phyloP scores from a whole-genome alignment of 495 filamentous ascomycete genomes.

The Lentithecium fluviatile region DNA sequence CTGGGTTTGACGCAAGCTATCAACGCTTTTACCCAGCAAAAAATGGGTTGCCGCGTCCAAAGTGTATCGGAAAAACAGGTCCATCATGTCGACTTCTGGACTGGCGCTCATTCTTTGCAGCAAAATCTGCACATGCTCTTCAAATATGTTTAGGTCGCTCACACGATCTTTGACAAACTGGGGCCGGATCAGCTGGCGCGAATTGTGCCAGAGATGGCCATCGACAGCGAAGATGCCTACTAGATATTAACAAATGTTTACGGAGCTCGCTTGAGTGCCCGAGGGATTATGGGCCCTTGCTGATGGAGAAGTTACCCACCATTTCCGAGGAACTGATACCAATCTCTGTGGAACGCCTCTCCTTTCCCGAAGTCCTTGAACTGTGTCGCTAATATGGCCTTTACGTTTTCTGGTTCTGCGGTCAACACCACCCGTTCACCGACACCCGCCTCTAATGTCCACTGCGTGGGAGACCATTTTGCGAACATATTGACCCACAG shows the following conservation, averaged over 20 bases:
- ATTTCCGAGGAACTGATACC: constrained; percentile 57
- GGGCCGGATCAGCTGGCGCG: constrained; percentile 54
- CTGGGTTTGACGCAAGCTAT: constrained; percentile 53
- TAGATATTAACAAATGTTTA: neutral
- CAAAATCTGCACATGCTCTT: constrained; percentile 49
- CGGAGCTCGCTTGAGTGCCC: neutral
- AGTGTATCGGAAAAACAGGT: constrained; percentile 54
- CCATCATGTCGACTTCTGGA: constrained; percentile 52
- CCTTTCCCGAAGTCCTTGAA: constrained; percentile 59
- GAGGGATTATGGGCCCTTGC: neutral
- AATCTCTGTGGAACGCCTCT: constrained; percentile 50
- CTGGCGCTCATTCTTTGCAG: constrained; percentile 45
- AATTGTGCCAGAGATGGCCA: constrained; percentile 54
- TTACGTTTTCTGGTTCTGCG: constrained; percentile 57
- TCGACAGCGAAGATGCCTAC: constrained; percentile 57
- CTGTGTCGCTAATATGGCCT: constrained; percentile 56
- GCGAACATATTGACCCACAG: constrained; percentile 58
- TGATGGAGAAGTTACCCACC: constrained; percentile 31
- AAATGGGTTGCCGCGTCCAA: constrained; percentile 62
- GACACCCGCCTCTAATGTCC: constrained; percentile 58
- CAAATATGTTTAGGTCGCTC: constrained; percentile 53
- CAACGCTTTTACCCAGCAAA: constrained; percentile 54
- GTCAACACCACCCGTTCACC: constrained; percentile 51
- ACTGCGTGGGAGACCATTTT: constrained; percentile 36
- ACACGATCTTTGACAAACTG: constrained; percentile 59